Base-by-base conservation (phyloP, 2,329 filamentous ascomycete species). In the Leptographium wingfieldii region DNA sequence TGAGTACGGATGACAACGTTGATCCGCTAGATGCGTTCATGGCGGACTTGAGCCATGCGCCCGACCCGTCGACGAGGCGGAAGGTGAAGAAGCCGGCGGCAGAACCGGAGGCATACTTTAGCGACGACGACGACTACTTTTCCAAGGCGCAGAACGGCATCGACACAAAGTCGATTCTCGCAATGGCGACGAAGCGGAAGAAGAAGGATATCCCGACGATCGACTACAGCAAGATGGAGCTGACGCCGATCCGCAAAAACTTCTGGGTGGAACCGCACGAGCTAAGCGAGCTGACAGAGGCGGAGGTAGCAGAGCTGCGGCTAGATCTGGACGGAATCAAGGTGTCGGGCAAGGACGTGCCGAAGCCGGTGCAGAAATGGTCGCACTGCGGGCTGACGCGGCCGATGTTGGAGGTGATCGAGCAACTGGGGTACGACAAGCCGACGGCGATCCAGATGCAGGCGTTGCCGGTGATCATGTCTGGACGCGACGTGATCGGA, bases 1-100 rank as follows among this genome's bases (percentile, higher is more conserved):
- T 40, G 12, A 78, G 90, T 59, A 38, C 22, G 12, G 79, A 90
- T 59, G 89, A 91, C 54, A 83, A 89, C 38, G 74, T 94, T 43
- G 94, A 99, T 70, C 90, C 94, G 9, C 77, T 99, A 46, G 94
- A 99, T 74, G 92, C 91, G n/a, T 99, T 95, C 75, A 99, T 99
- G 94, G 87, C 85, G 58, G 83, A 81, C 62, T 77, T 84, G 19
- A 77, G 80, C 59, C 19, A 57, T 6, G 72, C 80, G 48, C 73
- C 87, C 3, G 79, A 83, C 59, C 59, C 68, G 9, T 56, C 65
- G 43, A 75, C 72, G 58, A 71, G 71, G 56, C 67, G 69, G n/a
- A 65, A 73, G 61, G 70, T 68, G 52, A 79, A 78, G 63, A 81
- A 81, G 66, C 71, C 77, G 53, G 83, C 86, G 59, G 85, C 89